Evolutionary conservation across 2,329 filamentous ascomycete genomes (phyloP).

Genomic region (Epichloe scottii): DNA sequence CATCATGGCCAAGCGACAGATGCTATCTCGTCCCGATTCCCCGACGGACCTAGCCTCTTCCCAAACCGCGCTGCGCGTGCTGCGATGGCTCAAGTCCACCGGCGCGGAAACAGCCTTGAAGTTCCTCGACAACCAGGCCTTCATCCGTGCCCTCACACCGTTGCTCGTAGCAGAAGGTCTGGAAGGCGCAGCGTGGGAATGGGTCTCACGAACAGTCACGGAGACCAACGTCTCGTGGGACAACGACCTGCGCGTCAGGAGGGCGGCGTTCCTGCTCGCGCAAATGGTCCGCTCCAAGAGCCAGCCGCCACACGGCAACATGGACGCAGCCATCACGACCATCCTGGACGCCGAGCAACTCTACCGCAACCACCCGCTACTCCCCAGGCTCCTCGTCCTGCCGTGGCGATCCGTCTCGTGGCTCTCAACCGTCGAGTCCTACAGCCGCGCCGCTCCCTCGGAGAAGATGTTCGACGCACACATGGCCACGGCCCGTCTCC

Average conservation of each 20-base stretch:
- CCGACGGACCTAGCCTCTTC: conserved; percentile 24
- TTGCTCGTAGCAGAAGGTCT: conserved; percentile 41
- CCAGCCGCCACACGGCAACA: conserved; percentile 24
- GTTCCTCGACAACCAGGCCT: conserved; percentile 29
- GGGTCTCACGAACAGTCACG: conserved; percentile 32
- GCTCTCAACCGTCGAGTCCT: conserved; percentile 38
- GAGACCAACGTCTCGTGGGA: conserved; percentile 11
- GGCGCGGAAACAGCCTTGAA: conserved; percentile 32
- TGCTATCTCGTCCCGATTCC: conserved; percentile 18
- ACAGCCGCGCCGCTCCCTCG: conserved; percentile 31
- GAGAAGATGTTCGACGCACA: conserved; percentile 40
- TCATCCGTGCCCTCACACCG: conserved; percentile 28
- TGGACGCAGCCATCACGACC: conserved; percentile 37
- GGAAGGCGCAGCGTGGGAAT: conserved; percentile 39
- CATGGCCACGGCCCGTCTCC: conserved; percentile 30
- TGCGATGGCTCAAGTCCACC: conserved; percentile 41
- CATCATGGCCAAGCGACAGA: conserved; percentile 33
- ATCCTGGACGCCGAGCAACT: conserved; percentile 34
- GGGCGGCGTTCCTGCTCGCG: conserved; percentile 22
- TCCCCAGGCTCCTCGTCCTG: conserved; percentile 23
- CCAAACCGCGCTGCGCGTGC: conserved; percentile 33
- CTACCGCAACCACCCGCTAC: conserved; percentile 23
- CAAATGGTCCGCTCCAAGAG: conserved; percentile 31
- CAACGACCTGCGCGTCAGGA: conserved; percentile 14
- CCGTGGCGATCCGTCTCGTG: conserved; percentile 38